Base-by-base conservation (phyloP, 2,329 filamentous ascomycete genomes). In the Arthrocladium fulminans region DNA sequence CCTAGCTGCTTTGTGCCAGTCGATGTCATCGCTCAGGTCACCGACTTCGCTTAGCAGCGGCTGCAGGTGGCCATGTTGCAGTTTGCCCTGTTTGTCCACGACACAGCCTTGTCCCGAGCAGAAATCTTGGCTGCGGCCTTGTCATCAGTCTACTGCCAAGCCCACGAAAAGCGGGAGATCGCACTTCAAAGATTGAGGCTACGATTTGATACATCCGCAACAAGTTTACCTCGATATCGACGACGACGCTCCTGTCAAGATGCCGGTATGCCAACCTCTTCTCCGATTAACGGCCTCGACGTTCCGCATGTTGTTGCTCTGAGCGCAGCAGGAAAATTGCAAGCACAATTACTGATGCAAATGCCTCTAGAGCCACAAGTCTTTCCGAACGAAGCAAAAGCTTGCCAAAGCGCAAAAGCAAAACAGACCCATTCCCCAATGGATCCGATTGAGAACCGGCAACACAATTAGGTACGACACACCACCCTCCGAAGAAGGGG, bases 341-440 rank as follows among this genome's bases (percentile, higher is more conserved):
- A 39, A 25, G 32, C 3, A 47, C 23, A 23, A 40, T 5, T 34
- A 41, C 45, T 47, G 41, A 47, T 30, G n/a, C 24, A 15, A 45
- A 6, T 9, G 49, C 55, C 51, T 54, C 70, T 73, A 97, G 90
- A 90, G 85, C 84, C 88, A 98, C 80, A 98, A 98, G 85, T 87
- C 89, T 72, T 98, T 98, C 88, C 86, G 89, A 74, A 96, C 89
- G 77, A 98, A 98, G 89, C 86, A 94, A 77, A 98, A 98, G 92
- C 88, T 98, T 79, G 92, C 92, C 72, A 96, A 90, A 82, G 92
- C 92, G 72, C 90, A 97, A 82, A 97, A 95, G 84, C 90, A 97
- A 81, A 98, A 98, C 85, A 86, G 92, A 73, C 92, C 92, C 65
- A 96, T 98, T 73, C 92, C 92, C 62, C 92, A 98, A 81, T 98